Base-by-base conservation (phyloP, 2,329 filamentous ascomycete species). In the Diaporthe sp. region DNA sequence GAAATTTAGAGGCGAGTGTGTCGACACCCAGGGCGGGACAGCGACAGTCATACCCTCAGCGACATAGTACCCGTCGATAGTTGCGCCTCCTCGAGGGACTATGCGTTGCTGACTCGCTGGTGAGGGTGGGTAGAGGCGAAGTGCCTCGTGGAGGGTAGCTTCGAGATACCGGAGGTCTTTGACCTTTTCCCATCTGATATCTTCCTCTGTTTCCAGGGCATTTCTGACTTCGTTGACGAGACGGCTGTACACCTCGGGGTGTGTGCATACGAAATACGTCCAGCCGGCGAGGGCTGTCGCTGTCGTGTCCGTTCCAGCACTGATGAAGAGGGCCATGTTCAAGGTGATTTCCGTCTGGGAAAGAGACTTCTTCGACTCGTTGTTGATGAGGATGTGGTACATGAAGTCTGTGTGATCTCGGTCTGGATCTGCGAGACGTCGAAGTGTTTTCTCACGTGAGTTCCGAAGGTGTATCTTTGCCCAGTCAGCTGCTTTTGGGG, bases 261-360 rank as follows among this genome's bases (percentile, higher is more conserved):
- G 80, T 0, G 76, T 79, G 9, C 82, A 72, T 17, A 81, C 73
- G n/a, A 78, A 73, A 30, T 79, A 78, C 8, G 74, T 77, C 13
- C 84, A 86, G 53, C 84, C 80, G 4, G 88, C 84, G 13, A 90
- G 83, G 5, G 85, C 83, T 0, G 85, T 86, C 0, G 88, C 86
- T 0, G 88, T 87, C 13, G 87, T 89, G 76, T 90, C 88, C 9
- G 85, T 86, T 2, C 89, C 89, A 2, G 88, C 88, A 1, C 87
- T 83, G 73, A 79, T 58, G n/a, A 65, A 63, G n/a, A 73, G 68
- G 0, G 55, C 58, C 55, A 65, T 56, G 51, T 74, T 71, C 4
- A 71, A 35, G n/a, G 50, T 56, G 7, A 72, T 42, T 37, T 74
- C 73, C 5, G 68, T 71, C 47, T 72, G 55, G 1, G 69, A 65